A percentile compares a stretch with the other conserved stretches of the same genome.
Conservation (phyloP, 495 filamentous ascomycete species). For the Saxophila tyrrhenica region DNA sequence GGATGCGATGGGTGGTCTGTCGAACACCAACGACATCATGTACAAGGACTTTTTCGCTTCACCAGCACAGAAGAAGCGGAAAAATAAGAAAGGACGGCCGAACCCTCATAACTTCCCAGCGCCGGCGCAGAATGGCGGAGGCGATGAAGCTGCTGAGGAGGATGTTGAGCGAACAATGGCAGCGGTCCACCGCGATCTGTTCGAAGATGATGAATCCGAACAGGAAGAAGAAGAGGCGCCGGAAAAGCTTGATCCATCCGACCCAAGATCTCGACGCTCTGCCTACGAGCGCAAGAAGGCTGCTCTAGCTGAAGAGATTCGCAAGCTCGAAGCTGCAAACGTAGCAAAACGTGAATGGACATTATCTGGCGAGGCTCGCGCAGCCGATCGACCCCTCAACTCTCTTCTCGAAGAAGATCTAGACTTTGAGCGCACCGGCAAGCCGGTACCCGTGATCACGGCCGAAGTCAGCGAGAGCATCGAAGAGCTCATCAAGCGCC, state of each 20-base stretch:
- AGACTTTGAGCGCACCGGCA: conserved; percentile 92
- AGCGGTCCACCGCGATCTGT: conserved; percentile 81
- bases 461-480: conserved; percentile 87
- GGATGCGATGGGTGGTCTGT: conserved; percentile 37
- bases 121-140: conserved; percentile 28
- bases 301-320: conserved; percentile 77
- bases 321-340: conserved; percentile 74
- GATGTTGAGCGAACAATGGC: conserved; percentile 78
- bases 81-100: conserved; percentile 34
- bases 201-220: conserved; percentile 56
- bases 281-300: conserved; percentile 79
- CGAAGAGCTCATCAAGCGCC: conserved; percentile 86
- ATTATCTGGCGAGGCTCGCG: conserved; percentile 77
- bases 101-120: conserved; percentile 32
- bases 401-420: conserved; percentile 90
- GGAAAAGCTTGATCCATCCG: conserved; percentile 26
- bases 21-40: conserved; percentile 75
- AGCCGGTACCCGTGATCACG: conserved; percentile 88
- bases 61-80: conserved; percentile 57
- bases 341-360: conserved; percentile 90
- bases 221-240: conserved; percentile 19
- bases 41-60: conserved; percentile 88
- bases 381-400: conserved; percentile 70
- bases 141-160: conserved; percentile 36
- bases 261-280: conserved; percentile 52